Conservation (phyloP, 768 basidiomycete species). For the Glaciozyma martinii region DNA sequence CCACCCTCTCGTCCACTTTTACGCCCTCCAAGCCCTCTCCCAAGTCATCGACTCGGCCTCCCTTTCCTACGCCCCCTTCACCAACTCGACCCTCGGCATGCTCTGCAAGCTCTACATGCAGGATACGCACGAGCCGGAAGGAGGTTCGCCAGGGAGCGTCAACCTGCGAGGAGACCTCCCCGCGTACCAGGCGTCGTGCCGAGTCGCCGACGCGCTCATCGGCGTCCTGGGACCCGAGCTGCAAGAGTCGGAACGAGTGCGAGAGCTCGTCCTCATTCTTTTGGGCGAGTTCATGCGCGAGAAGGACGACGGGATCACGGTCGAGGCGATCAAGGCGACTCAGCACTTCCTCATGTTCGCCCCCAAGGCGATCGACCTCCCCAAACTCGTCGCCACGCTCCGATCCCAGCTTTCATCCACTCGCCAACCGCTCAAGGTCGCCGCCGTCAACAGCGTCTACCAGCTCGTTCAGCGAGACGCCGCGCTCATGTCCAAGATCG, state of each 20-base stretch:
- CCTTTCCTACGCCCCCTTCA: conserved; percentile 79
- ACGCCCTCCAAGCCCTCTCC: conserved; percentile 75
- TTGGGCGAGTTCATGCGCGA: conserved; percentile 77
- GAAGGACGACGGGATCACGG: conserved; percentile 74
- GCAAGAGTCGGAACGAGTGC: conserved; percentile 69
- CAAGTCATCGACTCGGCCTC: conserved; percentile 85
- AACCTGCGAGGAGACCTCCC: conserved; percentile 86
- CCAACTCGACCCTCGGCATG: conserved; percentile 79
- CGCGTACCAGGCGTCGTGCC: conserved; percentile 81
- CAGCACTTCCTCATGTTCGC: conserved; percentile 97
- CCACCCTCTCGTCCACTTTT: conserved; percentile 91
- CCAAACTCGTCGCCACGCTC: conserved; percentile 68
- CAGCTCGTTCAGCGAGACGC: conserved; percentile 96
- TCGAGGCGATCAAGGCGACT: conserved; percentile 90
- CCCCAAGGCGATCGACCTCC: conserved; percentile 70
- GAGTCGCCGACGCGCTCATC: conserved; percentile 85
- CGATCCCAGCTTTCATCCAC: conserved; percentile 68
- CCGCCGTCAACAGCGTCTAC: conserved; percentile 90
- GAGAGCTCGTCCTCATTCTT: conserved; percentile 72
- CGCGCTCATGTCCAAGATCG: conserved; percentile 76
- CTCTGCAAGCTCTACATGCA: conserved; percentile 78
- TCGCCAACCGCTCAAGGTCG: conserved; percentile 75
- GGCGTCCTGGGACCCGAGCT: conserved; percentile 92
- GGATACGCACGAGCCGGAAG: conserved; percentile 87
- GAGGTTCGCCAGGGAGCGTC: conserved; percentile 62